Evolutionary conservation across 176 grass and related monocot species (phyloP).

Genomic region (Eleusine coracana): DNA sequence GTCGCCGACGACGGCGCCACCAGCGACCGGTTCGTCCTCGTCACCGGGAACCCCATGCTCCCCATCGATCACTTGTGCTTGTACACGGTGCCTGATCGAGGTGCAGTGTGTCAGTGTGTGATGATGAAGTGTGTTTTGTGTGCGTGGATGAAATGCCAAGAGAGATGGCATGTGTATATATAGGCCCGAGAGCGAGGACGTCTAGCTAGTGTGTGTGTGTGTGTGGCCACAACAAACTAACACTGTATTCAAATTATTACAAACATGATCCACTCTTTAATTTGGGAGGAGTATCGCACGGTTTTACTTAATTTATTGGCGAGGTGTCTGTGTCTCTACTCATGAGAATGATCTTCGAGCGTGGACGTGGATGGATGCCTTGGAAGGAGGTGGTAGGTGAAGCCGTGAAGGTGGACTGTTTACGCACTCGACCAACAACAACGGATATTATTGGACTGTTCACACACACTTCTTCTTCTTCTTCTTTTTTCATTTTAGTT

Average conservation of each 20-base stretch:
- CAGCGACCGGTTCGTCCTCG: constrained; percentile 46
- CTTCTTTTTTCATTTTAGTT: too few relatives aligned
- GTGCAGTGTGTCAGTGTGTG: neutral
- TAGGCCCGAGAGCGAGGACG: neutral
- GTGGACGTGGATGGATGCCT: neutral
- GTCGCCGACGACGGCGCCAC: constrained; percentile 57
- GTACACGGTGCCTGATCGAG: neutral
- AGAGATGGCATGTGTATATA: constrained; percentile 14
- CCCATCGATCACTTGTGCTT: neutral
- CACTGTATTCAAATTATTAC: too few relatives aligned
- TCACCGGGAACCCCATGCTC: constrained; percentile 54
- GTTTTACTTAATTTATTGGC: neutral
- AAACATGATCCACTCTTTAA: too few relatives aligned
- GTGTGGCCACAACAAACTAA: neutral
- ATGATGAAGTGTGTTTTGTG: neutral
- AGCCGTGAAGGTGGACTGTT: too few relatives aligned
- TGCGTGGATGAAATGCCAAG: neutral
- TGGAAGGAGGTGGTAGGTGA: neutral
- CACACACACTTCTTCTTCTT: too few relatives aligned
- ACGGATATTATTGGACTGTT: too few relatives aligned
- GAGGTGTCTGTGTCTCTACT: neutral
- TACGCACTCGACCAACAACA: too few relatives aligned
- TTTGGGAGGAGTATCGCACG: neutral
- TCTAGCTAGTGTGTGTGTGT: neutral
- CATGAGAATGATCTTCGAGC: neutral